Base-by-base conservation (phyloP, 2,329 filamentous ascomycete species). In the Magnaporthiopsis rhizophila region DNA sequence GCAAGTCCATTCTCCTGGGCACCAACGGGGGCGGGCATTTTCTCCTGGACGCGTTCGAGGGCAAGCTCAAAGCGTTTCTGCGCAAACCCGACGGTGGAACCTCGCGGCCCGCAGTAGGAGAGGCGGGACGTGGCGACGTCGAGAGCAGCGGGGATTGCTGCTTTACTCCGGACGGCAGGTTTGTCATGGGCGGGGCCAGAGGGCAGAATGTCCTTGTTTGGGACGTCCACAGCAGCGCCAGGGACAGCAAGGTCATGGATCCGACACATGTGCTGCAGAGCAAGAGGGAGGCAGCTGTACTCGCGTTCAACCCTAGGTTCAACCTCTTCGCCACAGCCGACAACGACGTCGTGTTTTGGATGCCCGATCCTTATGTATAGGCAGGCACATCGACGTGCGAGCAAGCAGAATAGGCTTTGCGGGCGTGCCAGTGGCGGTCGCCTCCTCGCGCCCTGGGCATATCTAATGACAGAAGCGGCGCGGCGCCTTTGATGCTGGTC, bases 301-400 rank as follows among this genome's bases (percentile, higher is more conserved):
- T 97, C 58, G 91, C 90, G 28, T 95, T 92, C 74, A 98, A 97
- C 73, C 95, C 93, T 32, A 84, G 93, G 62, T 95, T 89, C 76
- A 97, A 98, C 75, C 88, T 97, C 79, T 84, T 98, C 69, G 93
- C 92, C 11, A 95, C 89, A 59, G 95, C 92, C 3, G 93, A 98
- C 70, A 89, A 89, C 72, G 92, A 97, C 64, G 79, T 92, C 66
- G 77, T 91, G 26, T 91, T 93, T 70, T 93, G 90, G 89, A 75
- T 91, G 50, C 90, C 90, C 1, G 89, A 92, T 73, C 84, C 86
- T 58, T 80, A 84, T 69, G 76, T 78, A 9, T 85, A 75, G 61
- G 28, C 26, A 11, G 50, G 18, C 13, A 50, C 45, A 21, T n/a
- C 5, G 45, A 18, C 8, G 45, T 50, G 3, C 21, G 57, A 30